A percentile compares a stretch with the other conserved stretches of the same genome.
These are phyloP conservation scores for Cyberlindnera euphorbiiphila DNA, from an alignment of 805 yeast species.

Conservation along the genomic window DNA sequence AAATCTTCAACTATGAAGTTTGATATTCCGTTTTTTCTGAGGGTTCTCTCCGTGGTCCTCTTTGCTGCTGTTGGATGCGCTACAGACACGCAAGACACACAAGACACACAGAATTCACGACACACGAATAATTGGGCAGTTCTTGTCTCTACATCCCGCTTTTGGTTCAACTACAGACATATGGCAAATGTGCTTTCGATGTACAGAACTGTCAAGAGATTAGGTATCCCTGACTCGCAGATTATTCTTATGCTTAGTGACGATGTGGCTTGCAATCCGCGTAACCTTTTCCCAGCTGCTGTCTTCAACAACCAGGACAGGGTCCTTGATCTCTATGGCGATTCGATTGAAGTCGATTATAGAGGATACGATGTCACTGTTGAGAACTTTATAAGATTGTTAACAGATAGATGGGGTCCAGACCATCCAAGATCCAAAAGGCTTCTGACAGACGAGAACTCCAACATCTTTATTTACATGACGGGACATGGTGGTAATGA, in stretches of 20 bases:
- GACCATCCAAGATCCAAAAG: conserved; percentile 93
- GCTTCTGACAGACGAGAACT: conserved; percentile 85
- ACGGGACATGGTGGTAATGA: conserved; percentile 99
- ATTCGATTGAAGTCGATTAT: conserved; percentile 91
- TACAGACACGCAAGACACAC: conserved; percentile 4
- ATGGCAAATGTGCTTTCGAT: conserved; percentile 94
- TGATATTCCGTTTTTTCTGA: neutral
- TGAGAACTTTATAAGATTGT: conserved; percentile 85
- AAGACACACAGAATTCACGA: too few relatives aligned
- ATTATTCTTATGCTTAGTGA: conserved; percentile 94
- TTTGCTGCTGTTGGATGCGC: conserved; percentile 4
- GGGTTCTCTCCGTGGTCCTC: conserved; percentile 3
- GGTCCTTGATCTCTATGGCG: conserved; percentile 90
- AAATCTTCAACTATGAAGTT: conserved; percentile 2
- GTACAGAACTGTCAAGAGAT: conserved; percentile 91
- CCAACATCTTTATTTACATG: conserved; percentile 89
- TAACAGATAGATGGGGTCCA: conserved; percentile 94
- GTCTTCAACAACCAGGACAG: conserved; percentile 93
- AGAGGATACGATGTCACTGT: conserved; percentile 98
- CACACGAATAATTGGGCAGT: conserved; percentile 80
- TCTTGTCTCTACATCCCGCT: conserved; percentile 89
- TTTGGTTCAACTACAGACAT: conserved; percentile 98
- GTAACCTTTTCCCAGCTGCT: conserved; percentile 94
- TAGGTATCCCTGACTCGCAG: conserved; percentile 97
- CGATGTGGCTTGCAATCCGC: conserved; percentile 94